These are phyloP conservation scores for Grosmannia clavigera DNA, from an alignment of 2,329 filamentous ascomycete species.

Conservation along the genomic window DNA sequence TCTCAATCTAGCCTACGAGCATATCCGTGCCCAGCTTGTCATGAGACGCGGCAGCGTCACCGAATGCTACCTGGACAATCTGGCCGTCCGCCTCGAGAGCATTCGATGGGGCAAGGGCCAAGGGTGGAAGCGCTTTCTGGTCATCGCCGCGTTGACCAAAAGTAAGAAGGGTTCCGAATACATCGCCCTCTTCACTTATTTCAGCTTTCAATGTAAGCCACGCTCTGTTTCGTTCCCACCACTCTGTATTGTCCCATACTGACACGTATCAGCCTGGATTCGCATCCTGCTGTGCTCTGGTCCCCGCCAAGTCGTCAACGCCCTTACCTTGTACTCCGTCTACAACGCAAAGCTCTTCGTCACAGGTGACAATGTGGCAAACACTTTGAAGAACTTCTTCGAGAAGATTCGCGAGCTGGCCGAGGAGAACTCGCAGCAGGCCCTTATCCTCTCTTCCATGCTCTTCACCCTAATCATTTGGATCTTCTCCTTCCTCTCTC, in stretches of 20 bases:
- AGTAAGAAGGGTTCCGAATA: constrained; percentile 86
- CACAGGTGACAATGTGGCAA: constrained; percentile 39
- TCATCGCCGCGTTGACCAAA: constrained; percentile 83
- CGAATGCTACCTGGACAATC: constrained; percentile 78
- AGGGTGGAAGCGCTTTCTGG: constrained; percentile 83
- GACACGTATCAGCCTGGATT: constrained; percentile 55
- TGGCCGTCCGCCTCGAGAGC: constrained; percentile 77
- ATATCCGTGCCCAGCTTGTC: constrained; percentile 64
- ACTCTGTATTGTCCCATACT: background rate
- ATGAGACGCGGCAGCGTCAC: constrained; percentile 79
- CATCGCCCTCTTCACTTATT: constrained; percentile 82
- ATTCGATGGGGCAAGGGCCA: constrained; percentile 60
- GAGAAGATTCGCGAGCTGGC: constrained; percentile 66
- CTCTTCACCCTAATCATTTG: constrained; percentile 83
- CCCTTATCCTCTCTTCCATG: constrained; percentile 79
- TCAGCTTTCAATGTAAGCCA: constrained; percentile 51
- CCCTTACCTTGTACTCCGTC: constrained; percentile 74
- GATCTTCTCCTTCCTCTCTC: constrained; percentile 65
- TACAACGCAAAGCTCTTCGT: constrained; percentile 65
- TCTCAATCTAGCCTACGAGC: constrained; percentile 68
- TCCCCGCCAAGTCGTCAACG: constrained; percentile 84
- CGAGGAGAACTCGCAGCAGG: constrained; percentile 62
- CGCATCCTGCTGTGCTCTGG: constrained; percentile 84
- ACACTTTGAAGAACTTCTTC: constrained; percentile 64
- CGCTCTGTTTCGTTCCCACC: background rate